Evolutionary conservation across 805 yeast species (phyloP).

Genomic region (Grigorovia yakushimaensis): DNA sequence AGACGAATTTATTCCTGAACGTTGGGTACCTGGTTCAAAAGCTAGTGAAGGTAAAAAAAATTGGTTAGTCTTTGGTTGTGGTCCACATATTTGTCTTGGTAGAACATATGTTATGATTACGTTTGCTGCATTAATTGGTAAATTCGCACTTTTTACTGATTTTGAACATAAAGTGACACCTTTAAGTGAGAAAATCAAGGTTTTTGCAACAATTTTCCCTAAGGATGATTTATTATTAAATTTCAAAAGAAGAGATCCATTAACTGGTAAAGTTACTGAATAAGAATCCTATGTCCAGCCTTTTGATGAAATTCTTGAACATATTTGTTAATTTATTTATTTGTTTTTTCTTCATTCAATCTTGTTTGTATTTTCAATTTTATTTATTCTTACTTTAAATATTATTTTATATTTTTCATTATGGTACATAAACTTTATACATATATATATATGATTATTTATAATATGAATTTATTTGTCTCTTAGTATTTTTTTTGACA

Average conservation of each 20-base stretch:
- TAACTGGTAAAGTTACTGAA: constrained; percentile 26
- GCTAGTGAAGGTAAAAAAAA: constrained; percentile 73
- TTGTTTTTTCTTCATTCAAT: not conserved
- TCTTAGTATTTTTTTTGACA: too few relatives aligned
- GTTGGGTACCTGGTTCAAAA: constrained; percentile 77
- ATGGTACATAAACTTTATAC: not conserved
- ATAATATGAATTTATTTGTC: constrained; percentile 1
- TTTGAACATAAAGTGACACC: constrained; percentile 77
- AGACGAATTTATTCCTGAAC: constrained; percentile 88
- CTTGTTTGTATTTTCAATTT: not conserved
- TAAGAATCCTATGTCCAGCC: constrained; percentile 3
- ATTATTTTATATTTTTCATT: not conserved
- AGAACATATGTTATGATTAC: constrained; percentile 88
- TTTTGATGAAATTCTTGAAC: not conserved
- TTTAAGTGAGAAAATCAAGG: constrained; percentile 82
- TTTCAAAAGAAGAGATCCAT: constrained; percentile 56
- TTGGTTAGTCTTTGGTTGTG: constrained; percentile 96
- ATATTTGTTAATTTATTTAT: constrained; percentile 2
- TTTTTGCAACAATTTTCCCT: constrained; percentile 97
- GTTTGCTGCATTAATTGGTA: constrained; percentile 84
- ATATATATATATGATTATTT: constrained; percentile 1
- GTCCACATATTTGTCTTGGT: constrained; percentile 94
- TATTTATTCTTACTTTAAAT: not conserved
- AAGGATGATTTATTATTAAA: constrained; percentile 82
- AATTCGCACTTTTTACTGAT: constrained; percentile 72